These are phyloP conservation scores for Tuber melanosporum DNA, from an alignment of 495 filamentous ascomycete species.

Conservation along the genomic window DNA sequence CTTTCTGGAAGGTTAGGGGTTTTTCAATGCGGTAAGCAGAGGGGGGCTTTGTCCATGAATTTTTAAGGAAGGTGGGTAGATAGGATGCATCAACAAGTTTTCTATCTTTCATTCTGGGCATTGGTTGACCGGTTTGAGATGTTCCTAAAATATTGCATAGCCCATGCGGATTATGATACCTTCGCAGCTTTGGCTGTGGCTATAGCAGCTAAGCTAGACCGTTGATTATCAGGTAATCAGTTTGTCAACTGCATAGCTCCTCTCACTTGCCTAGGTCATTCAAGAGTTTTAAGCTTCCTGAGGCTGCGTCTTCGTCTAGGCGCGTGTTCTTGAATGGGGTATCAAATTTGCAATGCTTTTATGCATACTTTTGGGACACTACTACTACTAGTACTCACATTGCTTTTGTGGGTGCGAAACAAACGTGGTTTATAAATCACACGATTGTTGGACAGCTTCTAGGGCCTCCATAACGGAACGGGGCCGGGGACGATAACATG, in stretches of 20 bases:
- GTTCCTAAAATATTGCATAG: background rate
- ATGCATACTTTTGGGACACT: background rate
- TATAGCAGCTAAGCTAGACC: background rate
- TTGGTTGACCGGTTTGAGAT: background rate
- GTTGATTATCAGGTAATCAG: background rate
- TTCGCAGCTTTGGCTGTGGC: background rate
- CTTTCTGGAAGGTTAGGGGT: constrained; percentile 25
- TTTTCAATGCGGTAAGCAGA: constrained; percentile 11
- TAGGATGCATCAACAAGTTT: constrained; percentile 7
- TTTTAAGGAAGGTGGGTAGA: background rate
- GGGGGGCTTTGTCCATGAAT: background rate
- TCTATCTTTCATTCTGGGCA: constrained; percentile 2
- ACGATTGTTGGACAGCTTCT: background rate
- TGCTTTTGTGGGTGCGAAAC: background rate
- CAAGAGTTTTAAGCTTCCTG: background rate
- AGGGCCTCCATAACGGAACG: background rate
- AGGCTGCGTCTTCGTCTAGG: no score
- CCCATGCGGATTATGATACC: background rate
- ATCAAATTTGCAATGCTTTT: background rate
- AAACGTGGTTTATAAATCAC: background rate
- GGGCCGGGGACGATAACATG: background rate
- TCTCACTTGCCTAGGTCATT: background rate
- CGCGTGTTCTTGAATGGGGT: background rate
- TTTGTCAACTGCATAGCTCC: background rate
- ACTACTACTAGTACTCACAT: background rate